These are phyloP conservation scores for Neonectria punicea DNA, from an alignment of 2,329 filamentous ascomycete genomes.

Conservation along the genomic window DNA sequence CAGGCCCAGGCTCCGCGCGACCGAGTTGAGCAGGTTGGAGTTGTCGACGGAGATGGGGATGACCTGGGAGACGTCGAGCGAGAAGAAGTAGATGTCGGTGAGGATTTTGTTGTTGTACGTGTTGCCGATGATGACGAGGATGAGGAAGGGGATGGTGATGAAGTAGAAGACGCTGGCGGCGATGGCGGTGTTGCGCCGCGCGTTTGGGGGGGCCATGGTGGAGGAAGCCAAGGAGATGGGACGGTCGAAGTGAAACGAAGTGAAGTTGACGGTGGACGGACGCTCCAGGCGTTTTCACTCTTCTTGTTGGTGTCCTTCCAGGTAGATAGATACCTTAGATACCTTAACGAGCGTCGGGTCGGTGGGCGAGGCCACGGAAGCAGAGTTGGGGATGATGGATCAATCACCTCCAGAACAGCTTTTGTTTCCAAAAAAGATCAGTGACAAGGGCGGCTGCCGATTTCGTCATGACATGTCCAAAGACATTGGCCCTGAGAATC, in stretches of 20 bases:
- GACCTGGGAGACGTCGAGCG: conserved; percentile 83
- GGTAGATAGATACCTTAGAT: too few relatives aligned
- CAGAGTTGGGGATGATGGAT: background rate
- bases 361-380: background rate
- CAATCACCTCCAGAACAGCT: too few relatives aligned
- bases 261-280: background rate
- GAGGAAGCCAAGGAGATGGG: background rate
- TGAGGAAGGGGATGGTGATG: conserved; percentile 79
- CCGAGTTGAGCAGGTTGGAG: conserved; percentile 82
- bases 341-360: background rate
- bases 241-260: background rate
- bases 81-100: conserved; percentile 82
- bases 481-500: conserved; percentile 11
- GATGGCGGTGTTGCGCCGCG: conserved; percentile 69
- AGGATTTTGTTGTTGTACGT: conserved; percentile 70
- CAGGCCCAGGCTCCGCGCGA: conserved; percentile 85
- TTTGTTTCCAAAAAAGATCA: background rate
- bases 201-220: conserved; percentile 38
- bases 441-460: background rate
- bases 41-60: conserved; percentile 79
- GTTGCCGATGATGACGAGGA: conserved; percentile 83
- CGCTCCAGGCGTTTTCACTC: conserved; percentile 10
- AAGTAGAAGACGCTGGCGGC: conserved; percentile 77
- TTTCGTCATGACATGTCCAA: conserved; percentile 17
- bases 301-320: background rate